Percentiles rank a stretch among this genome's conserved stretches.
phyloP scores from a whole-genome alignment of 164 flowering plant genomes.

The Nelumbo lutea region DNA sequence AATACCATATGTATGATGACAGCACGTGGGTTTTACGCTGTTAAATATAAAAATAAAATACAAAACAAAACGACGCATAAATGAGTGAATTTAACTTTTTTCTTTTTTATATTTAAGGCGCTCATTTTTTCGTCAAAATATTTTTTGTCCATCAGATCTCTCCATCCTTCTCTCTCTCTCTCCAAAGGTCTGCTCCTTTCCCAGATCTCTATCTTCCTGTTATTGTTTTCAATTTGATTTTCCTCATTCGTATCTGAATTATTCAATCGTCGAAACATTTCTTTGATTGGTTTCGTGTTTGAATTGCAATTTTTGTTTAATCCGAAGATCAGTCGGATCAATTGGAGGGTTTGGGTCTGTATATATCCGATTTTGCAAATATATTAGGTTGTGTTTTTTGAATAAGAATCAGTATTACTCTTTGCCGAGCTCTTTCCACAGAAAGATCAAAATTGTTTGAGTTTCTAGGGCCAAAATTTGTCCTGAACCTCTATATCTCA shows the following conservation, averaged over 20 bases:
- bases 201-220: conserved; percentile 3
- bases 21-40: too few relatives aligned
- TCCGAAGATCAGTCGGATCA: not conserved
- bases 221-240: not conserved
- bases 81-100: too few relatives aligned
- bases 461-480: not conserved
- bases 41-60: too few relatives aligned
- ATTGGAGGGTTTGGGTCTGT: not conserved
- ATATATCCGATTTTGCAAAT: not conserved
- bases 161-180: conserved; percentile 5
- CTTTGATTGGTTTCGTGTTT: not conserved
- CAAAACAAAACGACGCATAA: too few relatives aligned
- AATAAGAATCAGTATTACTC: too few relatives aligned
- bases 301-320: not conserved
- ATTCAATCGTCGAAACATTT: not conserved
- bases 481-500: not conserved
- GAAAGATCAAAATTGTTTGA: not conserved
- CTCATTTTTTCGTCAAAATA: too few relatives aligned
- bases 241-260: not conserved
- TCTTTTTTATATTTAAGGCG: too few relatives aligned
- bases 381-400: not conserved
- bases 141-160: conserved; percentile 13
- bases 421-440: not conserved
- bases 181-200: conserved; percentile 9
- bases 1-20: too few relatives aligned